These are phyloP conservation scores for Penicillium sp. DNA, from an alignment of 2,329 filamentous ascomycete genomes.

Conservation along the genomic window DNA sequence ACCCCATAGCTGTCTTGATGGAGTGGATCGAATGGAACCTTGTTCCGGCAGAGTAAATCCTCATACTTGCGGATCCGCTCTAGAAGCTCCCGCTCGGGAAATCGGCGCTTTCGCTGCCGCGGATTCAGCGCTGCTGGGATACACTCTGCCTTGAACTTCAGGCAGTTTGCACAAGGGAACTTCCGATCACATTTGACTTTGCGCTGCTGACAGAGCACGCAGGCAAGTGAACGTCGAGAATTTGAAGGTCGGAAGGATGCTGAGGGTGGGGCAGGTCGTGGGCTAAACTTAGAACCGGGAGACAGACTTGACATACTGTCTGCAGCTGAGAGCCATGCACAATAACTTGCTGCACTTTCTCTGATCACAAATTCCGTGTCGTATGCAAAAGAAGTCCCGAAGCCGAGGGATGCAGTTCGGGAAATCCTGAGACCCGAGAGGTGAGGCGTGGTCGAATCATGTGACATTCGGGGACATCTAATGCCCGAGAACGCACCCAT, in stretches of 20 bases:
- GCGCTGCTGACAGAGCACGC: slow-evolving; percentile 71
- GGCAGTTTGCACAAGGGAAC: slow-evolving; percentile 68
- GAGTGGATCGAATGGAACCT: slow-evolving; percentile 67
- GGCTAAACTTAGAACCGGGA: neutral
- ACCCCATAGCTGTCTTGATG: slow-evolving; percentile 32
- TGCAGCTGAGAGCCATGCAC: neutral
- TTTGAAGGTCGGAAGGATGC: neutral
- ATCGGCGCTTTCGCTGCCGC: slow-evolving; percentile 56
- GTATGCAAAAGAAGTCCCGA: neutral
- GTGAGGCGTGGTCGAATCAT: neutral
- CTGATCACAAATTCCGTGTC: neutral
- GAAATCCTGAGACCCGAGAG: neutral
- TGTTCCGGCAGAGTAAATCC: slow-evolving; percentile 61
- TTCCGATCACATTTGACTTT: slow-evolving; percentile 73
- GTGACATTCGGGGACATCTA: neutral
- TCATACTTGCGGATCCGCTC: slow-evolving; percentile 70
- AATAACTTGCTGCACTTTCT: neutral
- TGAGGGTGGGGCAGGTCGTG: neutral
- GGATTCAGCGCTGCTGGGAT: slow-evolving; percentile 47
- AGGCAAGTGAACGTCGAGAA: slow-evolving; percentile 41
- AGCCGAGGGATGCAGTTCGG: neutral
- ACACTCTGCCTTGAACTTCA: slow-evolving; percentile 62
- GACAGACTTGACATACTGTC: neutral
- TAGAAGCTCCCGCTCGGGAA: slow-evolving; percentile 68
- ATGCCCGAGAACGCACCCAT: neutral